These are phyloP conservation scores for Tolypocladium album DNA, from an alignment of 2,329 filamentous ascomycete species.

Conservation along the genomic window DNA sequence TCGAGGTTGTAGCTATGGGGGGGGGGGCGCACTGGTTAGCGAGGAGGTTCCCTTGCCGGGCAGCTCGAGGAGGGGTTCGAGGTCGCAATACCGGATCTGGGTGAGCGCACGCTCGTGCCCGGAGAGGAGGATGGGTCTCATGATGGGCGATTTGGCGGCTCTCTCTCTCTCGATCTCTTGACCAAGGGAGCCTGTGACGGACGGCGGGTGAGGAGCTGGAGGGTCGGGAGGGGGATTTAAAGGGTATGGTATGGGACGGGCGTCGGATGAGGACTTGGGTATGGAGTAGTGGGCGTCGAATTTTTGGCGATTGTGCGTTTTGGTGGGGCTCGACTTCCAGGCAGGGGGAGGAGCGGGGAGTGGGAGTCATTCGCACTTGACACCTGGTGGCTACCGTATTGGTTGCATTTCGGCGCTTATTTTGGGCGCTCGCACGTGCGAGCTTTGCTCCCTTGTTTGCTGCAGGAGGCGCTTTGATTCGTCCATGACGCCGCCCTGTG, in stretches of 20 bases:
- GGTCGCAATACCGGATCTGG: slow-evolving; percentile 64
- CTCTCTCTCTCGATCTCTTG: slow-evolving; percentile 4
- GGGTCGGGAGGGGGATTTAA: slow-evolving; percentile 7
- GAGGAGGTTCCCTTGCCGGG: neutral
- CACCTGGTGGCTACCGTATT: neutral
- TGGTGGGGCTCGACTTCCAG: slow-evolving; percentile 24
- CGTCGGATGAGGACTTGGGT: slow-evolving; percentile 15
- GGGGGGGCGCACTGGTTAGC: neutral
- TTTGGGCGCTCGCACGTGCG: neutral
- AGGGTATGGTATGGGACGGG: slow-evolving; percentile 8
- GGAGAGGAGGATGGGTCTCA: slow-evolving; percentile 93
- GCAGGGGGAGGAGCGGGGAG: slow-evolving; percentile 5
- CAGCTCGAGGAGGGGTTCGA: neutral
- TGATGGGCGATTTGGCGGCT: slow-evolving; percentile 38
- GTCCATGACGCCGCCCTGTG: neutral
- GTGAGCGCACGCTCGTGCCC: slow-evolving; percentile 96
- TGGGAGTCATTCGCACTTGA: neutral
- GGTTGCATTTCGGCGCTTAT: neutral
- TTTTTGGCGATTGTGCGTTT: slow-evolving; percentile 36
- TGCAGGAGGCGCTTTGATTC: neutral
- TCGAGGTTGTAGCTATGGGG: slow-evolving; percentile 70
- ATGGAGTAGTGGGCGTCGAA: slow-evolving; percentile 19
- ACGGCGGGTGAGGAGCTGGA: slow-evolving; percentile 5
- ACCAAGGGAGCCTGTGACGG: slow-evolving; percentile 1
- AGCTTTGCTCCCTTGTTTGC: no score